A percentile compares a stretch with the other conserved stretches of the same genome.
Conservation (phyloP, 1,284 basidiomycete genomes). For the Phellinidium pouzarii region DNA sequence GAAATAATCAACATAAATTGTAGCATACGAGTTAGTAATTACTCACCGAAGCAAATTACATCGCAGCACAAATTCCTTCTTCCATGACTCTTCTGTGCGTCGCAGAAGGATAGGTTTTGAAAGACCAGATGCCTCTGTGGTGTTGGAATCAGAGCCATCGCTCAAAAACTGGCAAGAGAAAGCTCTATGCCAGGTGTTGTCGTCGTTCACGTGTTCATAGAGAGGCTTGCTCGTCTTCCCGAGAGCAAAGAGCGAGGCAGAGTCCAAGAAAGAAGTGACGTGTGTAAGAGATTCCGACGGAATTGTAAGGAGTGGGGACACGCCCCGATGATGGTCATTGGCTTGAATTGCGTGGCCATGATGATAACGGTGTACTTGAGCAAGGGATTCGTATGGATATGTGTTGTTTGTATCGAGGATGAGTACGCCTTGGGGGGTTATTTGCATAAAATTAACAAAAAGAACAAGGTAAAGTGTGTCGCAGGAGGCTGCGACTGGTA, state of each 20-base stretch:
- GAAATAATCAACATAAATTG: conserved; percentile 1
- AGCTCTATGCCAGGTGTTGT: conserved; percentile 81
- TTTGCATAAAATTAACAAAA: conserved; percentile 16
- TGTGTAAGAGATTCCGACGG: conserved; percentile 74
- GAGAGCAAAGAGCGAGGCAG: conserved; percentile 54
- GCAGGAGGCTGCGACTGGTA: conserved; percentile 14
- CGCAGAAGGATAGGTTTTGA: conserved; percentile 45
- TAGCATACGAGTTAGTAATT: conserved; percentile 1
- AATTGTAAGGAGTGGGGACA: conserved; percentile 40
- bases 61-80: conserved; percentile 54
- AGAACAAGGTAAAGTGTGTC: not conserved
- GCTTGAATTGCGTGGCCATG: conserved; percentile 41
- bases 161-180: conserved; percentile 66
- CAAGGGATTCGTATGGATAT: conserved; percentile 2
- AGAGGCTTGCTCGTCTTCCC: conserved; percentile 50
- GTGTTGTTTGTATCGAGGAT: conserved; percentile 8
- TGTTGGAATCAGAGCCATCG: conserved; percentile 53
- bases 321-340: conserved; percentile 9
- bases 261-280: conserved; percentile 72
- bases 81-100: conserved; percentile 55
- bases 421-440: conserved; percentile 8
- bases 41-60: conserved; percentile 49
- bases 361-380: conserved; percentile 30
- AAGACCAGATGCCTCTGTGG: conserved; percentile 27
- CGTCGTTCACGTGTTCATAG: conserved; percentile 63